Conservation (phyloP, 495 filamentous ascomycete genomes). For the Aspergillus campestris region DNA sequence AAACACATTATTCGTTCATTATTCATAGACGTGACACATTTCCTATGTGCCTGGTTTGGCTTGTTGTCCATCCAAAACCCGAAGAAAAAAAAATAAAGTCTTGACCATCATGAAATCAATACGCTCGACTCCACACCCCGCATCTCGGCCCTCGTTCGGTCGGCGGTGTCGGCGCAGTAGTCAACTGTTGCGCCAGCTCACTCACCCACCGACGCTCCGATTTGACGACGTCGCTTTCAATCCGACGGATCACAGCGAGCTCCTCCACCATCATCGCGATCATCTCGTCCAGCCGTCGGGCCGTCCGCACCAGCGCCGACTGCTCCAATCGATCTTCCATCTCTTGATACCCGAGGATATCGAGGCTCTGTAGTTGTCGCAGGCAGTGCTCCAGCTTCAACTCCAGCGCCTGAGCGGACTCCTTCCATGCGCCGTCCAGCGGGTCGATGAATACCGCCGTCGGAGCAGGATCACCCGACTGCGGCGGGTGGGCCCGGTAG, state of each 20-base stretch:
- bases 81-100: neutral
- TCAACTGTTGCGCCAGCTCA: conserved; percentile 23
- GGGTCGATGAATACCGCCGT: conserved; percentile 30
- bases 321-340: conserved; percentile 15
- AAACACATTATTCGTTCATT: too few relatives aligned
- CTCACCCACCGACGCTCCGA: conserved; percentile 31
- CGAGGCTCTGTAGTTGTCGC: conserved; percentile 28
- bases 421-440: conserved; percentile 35
- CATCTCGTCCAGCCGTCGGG: conserved; percentile 23
- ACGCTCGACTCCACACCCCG: conserved; percentile 17
- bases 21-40: too few relatives aligned
- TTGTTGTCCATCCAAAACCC: neutral
- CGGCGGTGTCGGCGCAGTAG: conserved; percentile 2
- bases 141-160: conserved; percentile 5
- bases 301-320: conserved; percentile 29
- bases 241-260: conserved; percentile 29
- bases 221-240: conserved; percentile 32
- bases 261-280: conserved; percentile 36
- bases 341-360: conserved; percentile 30
- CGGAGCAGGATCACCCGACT: too few relatives aligned
- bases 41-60: too few relatives aligned
- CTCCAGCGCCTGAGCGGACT: conserved; percentile 26
- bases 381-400: conserved; percentile 33
- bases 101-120: neutral
- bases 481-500: conserved; percentile 3